These are phyloP conservation scores for Bacterosira constricta DNA, from an alignment of 108 stramenopile genomes.

Conservation along the genomic window DNA sequence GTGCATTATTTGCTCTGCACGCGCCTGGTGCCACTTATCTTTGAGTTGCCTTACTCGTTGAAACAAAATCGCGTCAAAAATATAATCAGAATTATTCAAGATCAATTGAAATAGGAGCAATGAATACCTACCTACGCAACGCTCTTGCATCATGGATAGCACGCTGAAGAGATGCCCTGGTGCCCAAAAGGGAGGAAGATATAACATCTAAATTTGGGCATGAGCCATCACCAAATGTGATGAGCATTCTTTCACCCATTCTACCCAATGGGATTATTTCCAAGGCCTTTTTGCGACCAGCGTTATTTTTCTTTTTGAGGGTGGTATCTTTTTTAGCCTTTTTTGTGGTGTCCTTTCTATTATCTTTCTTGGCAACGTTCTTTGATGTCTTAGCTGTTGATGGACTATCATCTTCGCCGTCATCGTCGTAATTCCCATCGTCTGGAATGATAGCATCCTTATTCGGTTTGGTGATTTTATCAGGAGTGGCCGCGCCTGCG, in stretches of 20 bases:
- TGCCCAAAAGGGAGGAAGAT: constrained; percentile 57
- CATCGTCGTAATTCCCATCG: constrained; percentile 45
- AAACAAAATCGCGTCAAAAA: no score
- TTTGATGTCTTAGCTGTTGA: not conserved
- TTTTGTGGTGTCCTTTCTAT: not conserved
- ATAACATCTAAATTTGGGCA: constrained; percentile 60
- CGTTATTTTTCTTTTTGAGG: not conserved
- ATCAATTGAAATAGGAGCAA: not conserved
- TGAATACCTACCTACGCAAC: constrained; percentile 46
- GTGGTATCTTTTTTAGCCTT: not conserved
- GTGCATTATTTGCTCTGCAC: constrained; percentile 32
- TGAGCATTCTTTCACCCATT: constrained; percentile 74
- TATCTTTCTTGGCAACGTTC: not conserved
- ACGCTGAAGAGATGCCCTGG: constrained; percentile 58
- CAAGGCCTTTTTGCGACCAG: constrained; percentile 20
- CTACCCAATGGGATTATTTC: constrained; percentile 75
- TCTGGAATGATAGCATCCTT: constrained; percentile 25
- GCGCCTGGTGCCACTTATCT: constrained; percentile 40
- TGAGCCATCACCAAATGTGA: constrained; percentile 82
- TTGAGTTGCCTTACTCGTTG: constrained; percentile 29
- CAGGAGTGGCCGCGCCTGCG: not conserved
- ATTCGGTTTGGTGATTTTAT: not conserved
- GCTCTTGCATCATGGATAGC: constrained; percentile 82
- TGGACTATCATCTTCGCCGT: constrained; percentile 20
- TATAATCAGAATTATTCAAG: not conserved